phyloP scores from a whole-genome alignment of 495 filamentous ascomycete genomes.

The Penicillium subrubescens region DNA sequence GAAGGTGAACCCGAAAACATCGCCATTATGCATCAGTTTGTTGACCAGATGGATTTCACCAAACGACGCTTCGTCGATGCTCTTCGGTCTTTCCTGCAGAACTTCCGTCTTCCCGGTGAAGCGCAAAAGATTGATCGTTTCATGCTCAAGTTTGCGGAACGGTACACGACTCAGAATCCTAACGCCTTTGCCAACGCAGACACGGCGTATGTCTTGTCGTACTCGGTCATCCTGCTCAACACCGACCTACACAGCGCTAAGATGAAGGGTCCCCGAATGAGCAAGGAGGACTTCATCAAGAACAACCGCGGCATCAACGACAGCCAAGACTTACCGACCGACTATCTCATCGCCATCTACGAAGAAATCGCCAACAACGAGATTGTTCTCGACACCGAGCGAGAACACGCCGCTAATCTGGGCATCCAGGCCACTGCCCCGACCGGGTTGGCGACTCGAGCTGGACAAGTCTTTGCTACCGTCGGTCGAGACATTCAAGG shows the following conservation, averaged over 20 bases:
- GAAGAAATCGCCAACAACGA: slow-evolving; percentile 90
- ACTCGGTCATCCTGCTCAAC: slow-evolving; percentile 96
- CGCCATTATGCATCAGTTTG: slow-evolving; percentile 97
- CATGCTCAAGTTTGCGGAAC: slow-evolving; percentile 98
- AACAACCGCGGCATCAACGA: slow-evolving; percentile 99
- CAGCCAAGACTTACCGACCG: slow-evolving; percentile 87
- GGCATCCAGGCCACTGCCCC: slow-evolving; percentile 60
- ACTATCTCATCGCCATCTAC: slow-evolving; percentile 87
- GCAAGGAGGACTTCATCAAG: slow-evolving; percentile 94
- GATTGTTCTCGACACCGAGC: slow-evolving; percentile 91
- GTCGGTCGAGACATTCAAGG: slow-evolving; percentile 89
- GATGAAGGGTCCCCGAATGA: slow-evolving; percentile 81
- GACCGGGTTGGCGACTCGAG: slow-evolving; percentile 72
- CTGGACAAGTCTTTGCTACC: slow-evolving; percentile 87
- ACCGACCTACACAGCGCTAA: slow-evolving; percentile 93
- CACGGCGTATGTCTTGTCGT: slow-evolving; percentile 93
- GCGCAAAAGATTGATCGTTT: slow-evolving; percentile 99
- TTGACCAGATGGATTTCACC: slow-evolving; percentile 93
- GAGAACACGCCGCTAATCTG: slow-evolving; percentile 78
- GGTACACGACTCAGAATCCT: slow-evolving; percentile 91
- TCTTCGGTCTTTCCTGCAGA: slow-evolving; percentile 86
- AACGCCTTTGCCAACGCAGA: slow-evolving; percentile 98
- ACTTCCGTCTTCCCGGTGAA: slow-evolving; percentile 93
- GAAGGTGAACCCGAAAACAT: slow-evolving; percentile 92
- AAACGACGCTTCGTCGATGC: slow-evolving; percentile 92